These are phyloP conservation scores for Cordyceps fumosorosea DNA, from an alignment of 2,329 filamentous ascomycete species.

Conservation along the genomic window DNA sequence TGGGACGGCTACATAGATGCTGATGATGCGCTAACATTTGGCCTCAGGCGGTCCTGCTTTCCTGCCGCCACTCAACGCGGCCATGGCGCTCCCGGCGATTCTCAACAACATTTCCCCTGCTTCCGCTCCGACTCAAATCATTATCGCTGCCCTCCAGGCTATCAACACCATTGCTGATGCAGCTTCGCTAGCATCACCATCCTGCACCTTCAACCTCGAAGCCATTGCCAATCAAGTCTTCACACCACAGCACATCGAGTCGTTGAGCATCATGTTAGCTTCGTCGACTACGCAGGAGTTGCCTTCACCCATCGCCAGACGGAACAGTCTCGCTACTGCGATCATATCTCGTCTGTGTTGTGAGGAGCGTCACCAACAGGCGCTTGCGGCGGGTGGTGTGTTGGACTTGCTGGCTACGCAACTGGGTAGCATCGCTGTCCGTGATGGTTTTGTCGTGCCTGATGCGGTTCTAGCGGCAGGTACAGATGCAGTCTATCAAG, in stretches of 20 bases:
- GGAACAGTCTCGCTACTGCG: conserved; percentile 53
- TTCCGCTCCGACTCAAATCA: conserved; percentile 57
- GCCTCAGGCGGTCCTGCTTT: conserved; percentile 69
- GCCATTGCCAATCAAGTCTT: conserved; percentile 62
- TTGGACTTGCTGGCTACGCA: conserved; percentile 72
- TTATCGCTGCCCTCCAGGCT: conserved; percentile 67
- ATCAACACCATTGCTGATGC: conserved; percentile 67
- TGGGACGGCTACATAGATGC: neutral
- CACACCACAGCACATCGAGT: conserved; percentile 50
- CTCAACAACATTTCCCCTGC: conserved; percentile 62
- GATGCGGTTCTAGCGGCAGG: conserved; percentile 50
- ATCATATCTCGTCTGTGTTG: conserved; percentile 56
- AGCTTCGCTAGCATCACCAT: conserved; percentile 46
- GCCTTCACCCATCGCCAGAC: conserved; percentile 48
- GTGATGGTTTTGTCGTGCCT: conserved; percentile 62
- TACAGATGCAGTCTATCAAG: conserved; percentile 47
- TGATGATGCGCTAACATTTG: neutral
- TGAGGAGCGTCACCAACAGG: conserved; percentile 62
- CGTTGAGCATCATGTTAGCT: conserved; percentile 56
- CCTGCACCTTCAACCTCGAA: conserved; percentile 40
- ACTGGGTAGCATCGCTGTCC: conserved; percentile 63
- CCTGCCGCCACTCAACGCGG: conserved; percentile 64
- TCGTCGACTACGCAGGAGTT: conserved; percentile 42
- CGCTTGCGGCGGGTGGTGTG: conserved; percentile 65
- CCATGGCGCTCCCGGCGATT: conserved; percentile 61